Base-by-base conservation (phyloP, 352 stramenopile species). In the Aphanomyces astaci region DNA sequence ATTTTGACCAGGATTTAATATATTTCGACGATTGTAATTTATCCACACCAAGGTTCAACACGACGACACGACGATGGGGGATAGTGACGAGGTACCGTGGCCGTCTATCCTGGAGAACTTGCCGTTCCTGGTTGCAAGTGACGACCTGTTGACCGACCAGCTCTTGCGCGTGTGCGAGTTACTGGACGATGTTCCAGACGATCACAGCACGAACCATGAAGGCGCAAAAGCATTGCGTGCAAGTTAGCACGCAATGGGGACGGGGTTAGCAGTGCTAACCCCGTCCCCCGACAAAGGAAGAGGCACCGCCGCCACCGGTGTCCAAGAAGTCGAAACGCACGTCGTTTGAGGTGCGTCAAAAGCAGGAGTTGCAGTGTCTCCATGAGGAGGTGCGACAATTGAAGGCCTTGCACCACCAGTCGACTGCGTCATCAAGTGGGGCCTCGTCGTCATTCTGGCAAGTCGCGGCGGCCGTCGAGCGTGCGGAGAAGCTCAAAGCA, bases 161-260 rank as follows among this genome's bases (percentile, higher is more conserved):
- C n/a, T n/a, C n/a, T n/a, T n/a, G n/a, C n/a, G n/a, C n/a, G 56
- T 64, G 24, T 64, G 56, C 56, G 31, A 64, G 10, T 36, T 64
- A 19, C 36, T 64, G 22, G 51, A 59, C 24, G 36, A n/a, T n/a
- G n/a, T n/a, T n/a, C n/a, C n/a, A n/a, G n/a, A n/a, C n/a, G n/a
- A n/a, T n/a, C n/a, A n/a, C n/a, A n/a, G n/a, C n/a, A n/a, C n/a
- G n/a, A n/a, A n/a, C 36, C 36, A 15, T 15, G 15, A 43, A 15
- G 7, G 36, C 36, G 36, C 7, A 43, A 43, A 15, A 43, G 7
- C 7, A 43, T 43, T 15, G 7, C 7, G 7, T 15, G 36, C 36
- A 43, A 43, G 36, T 43, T 43, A 43, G 7, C 36, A 43, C 15
- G 7, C 36, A 15, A 43, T 15, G 15, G 36, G 36, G 15, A 43